phyloP scores from a whole-genome alignment of 352 stramenopile genomes.

The Globisporangium carolinianum region DNA sequence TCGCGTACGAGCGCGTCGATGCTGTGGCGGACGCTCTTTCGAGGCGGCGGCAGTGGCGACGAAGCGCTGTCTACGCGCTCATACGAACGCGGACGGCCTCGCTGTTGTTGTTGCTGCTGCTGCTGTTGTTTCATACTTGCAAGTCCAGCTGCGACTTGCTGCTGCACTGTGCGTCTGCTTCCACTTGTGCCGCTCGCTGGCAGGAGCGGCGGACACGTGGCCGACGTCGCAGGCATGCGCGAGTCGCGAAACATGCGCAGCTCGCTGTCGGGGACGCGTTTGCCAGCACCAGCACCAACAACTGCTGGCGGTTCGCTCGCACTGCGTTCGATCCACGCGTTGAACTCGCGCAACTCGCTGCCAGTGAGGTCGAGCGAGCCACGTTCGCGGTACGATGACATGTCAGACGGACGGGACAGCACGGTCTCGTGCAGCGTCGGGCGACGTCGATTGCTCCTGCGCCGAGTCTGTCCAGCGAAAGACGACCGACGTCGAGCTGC shows the following conservation, averaged over 20 bases:
- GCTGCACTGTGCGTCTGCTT: not conserved
- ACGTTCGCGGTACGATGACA: not conserved
- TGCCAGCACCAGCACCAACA: conserved; percentile 34
- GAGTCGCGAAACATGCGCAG: conserved; percentile 45
- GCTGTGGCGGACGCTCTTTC: not conserved
- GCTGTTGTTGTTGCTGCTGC: not conserved
- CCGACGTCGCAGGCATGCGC: conserved; percentile 3
- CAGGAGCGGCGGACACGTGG: conserved; percentile 9
- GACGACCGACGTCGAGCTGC: too few species aligned
- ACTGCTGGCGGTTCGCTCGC: conserved; percentile 26
- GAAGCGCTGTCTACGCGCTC: not conserved
- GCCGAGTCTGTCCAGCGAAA: too few species aligned
- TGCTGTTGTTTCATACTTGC: not conserved
- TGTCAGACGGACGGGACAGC: not conserved
- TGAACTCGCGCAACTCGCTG: conserved; percentile 24
- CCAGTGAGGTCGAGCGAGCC: conserved; percentile 3
- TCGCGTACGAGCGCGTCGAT: not conserved
- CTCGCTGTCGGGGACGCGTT: conserved; percentile 28
- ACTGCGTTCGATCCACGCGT: conserved; percentile 36
- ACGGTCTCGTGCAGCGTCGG: not conserved
- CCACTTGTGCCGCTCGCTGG: conserved; percentile 1
- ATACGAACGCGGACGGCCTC: conserved; percentile 1
- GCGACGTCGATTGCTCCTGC: not conserved
- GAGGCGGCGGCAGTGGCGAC: conserved; percentile 2
- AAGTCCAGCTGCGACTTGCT: not conserved